Base-by-base conservation (phyloP, 257 asterid species). In the Ligustrum vulgare region DNA sequence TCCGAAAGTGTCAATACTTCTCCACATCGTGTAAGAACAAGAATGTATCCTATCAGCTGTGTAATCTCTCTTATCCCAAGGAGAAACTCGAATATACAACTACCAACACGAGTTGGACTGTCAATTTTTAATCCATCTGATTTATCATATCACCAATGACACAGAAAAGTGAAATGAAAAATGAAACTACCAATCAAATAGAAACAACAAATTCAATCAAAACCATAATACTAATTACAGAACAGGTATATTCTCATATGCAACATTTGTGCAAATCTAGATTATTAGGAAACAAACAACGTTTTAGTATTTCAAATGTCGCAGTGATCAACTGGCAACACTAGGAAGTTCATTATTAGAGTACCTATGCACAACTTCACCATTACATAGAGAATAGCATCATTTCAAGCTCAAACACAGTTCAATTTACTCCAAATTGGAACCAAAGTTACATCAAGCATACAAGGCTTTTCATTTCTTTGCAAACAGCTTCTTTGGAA, bases 401-500 rank as follows among this genome's bases (percentile, higher is more conserved):
- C 66, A 58, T 58, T 2, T 23, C 6, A 23, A 58, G 66, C 33
- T 25, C 33, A 60, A 9, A 25, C 67, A 60, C 33, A 11, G 35
- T 25, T 49, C 58, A 49, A 18, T 16, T 49, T 16, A 49, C 60
- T 49, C 23, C 60, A 49, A 49, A 49, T 18, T 16, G 13, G n/a
- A 20, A 56, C 64, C 3, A 56, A 56, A 41, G 22, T 41, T n/a
- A 72, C 64, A 64, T 20, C 41, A 64, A 63, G 72, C 28, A 15
- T 11, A 65, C 35, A 25, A 51, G 65, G 64, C 49, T 35, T 70
- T 34, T 88, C 86, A 92, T 84, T 91, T 94, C 96, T 89, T 94
- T 67, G 96, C 93, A 65, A 94, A 80, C 65, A 86, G 80, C 89
- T 91, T 92, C 90, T 92, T 94, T 4, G 98, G 93, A 67, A 94